Evolutionary conservation across 2,329 filamentous ascomycete species (phyloP).

Genomic region (Lecanicillium sp.): DNA sequence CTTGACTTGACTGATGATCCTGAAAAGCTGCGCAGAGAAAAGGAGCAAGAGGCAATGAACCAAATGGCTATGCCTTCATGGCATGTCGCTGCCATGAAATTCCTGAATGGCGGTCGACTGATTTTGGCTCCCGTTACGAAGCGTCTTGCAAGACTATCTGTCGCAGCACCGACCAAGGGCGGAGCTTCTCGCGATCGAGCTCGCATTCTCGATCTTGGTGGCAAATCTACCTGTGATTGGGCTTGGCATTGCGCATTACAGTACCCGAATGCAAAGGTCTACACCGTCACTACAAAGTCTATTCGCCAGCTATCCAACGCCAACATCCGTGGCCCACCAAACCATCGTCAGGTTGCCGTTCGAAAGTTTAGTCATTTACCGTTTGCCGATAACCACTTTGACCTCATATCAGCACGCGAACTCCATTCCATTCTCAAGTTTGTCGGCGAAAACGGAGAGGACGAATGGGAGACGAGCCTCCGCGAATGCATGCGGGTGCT

Average conservation of each 20-base stretch:
- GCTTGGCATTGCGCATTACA: conserved; percentile 87
- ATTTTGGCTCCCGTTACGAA: conserved; percentile 57
- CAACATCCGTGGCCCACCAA: conserved; percentile 73
- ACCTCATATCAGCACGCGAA: conserved; percentile 82
- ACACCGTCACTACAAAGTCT: conserved; percentile 73
- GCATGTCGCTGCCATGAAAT: conserved; percentile 53
- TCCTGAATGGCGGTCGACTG: conserved; percentile 55
- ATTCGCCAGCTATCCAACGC: conserved; percentile 63
- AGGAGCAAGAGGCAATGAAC: conserved; percentile 69
- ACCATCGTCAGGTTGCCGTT: conserved; percentile 78
- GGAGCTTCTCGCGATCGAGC: conserved; percentile 43
- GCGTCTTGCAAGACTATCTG: conserved; percentile 47
- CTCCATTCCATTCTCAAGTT: conserved; percentile 79
- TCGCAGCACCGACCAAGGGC: conserved; percentile 33
- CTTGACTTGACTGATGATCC: conserved; percentile 55
- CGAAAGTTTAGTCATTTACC: conserved; percentile 71
- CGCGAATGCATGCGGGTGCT: conserved; percentile 82
- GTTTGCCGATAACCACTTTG: conserved; percentile 79
- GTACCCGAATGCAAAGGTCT: conserved; percentile 77
- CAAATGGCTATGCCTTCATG: conserved; percentile 57
- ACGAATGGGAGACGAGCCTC: conserved; percentile 84
- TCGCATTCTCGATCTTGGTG: conserved; percentile 78
- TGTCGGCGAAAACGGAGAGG: conserved; percentile 54
- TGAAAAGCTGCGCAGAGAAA: conserved; percentile 58
- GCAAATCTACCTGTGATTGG: conserved; percentile 83